Evolutionary conservation across 2,329 filamentous ascomycete species (phyloP), one percentile per base, ranked within the genome.

Genomic region (Phoma sp.): DNA sequence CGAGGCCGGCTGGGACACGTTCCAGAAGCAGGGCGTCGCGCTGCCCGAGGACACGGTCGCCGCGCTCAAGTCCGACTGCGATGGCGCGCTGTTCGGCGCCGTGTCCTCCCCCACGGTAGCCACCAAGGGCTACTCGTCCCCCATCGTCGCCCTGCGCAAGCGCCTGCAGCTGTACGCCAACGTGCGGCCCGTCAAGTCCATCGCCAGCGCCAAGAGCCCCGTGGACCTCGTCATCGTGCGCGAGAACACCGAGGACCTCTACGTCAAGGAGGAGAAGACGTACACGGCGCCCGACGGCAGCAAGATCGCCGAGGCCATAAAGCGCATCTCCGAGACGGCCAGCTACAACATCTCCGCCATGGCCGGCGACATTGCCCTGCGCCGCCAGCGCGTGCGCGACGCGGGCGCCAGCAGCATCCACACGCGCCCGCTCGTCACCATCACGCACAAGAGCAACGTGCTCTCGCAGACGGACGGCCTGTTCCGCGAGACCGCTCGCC

Each of bases 371-470:
- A 96, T 99, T 75, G 95, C 95, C 13, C 81, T 96, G 58, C 87
- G 92, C 49, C 84, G 95, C 63, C 91, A 96, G 74, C 88, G 89
- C 73, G 87, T 96, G 68, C 87, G 94, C 60, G 83, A 87, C 35
- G 75, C 79, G 6, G 78, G 78, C n/a, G 74, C 69, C 0, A 69
- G 79, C 24, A 86, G 84, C 74, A 87, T 90, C 62, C 89, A 92
- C 79, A 77, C 78, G 47, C 74, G 80, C 39, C 87, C 92, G 25
- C 84, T 94, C 68, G 93, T 99, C 57, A 99, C 95, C 57, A 92
- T 99, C 76, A 98, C 95, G 44, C 95, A 99, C 85, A 99, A 99
- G 83, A 93, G 89, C 77, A 99, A 99, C 79, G 95, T 99, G 21
- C 85, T 99, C 25, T 92, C 89, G 38, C 94, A 98, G 78, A 98